phyloP scores from a whole-genome alignment of 768 basidiomycete species.

The Hygrocybe punicea region DNA sequence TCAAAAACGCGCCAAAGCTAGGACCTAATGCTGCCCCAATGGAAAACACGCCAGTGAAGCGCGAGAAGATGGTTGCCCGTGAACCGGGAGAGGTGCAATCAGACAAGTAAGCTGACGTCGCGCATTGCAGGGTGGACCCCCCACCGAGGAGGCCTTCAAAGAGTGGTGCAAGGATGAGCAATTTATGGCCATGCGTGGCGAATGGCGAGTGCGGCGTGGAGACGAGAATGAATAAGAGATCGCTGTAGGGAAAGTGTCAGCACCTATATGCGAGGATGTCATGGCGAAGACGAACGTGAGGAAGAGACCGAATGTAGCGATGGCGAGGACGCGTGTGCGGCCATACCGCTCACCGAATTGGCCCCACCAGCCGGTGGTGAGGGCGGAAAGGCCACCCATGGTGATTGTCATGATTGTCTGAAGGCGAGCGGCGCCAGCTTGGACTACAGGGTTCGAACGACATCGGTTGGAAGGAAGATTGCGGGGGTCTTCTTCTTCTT shows the following conservation, averaged over 20 bases:
- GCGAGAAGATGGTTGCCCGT: constrained; percentile 67
- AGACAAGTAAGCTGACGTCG: constrained; percentile 77
- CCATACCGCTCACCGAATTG: constrained; percentile 76
- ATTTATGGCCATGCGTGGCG: constrained; percentile 64
- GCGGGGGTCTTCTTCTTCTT: constrained; percentile 35
- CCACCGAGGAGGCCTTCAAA: constrained; percentile 84
- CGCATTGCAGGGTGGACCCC: constrained; percentile 71
- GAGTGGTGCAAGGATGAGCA: constrained; percentile 75
- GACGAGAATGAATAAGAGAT: constrained; percentile 78
- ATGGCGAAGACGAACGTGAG: constrained; percentile 33
- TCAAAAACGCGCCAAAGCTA: constrained; percentile 58
- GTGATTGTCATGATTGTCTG: constrained; percentile 74
- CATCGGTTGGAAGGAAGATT: constrained; percentile 40
- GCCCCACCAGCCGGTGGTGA: constrained; percentile 91
- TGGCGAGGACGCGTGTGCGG: constrained; percentile 71
- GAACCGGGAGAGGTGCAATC: constrained; percentile 86
- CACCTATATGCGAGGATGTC: constrained; percentile 1
- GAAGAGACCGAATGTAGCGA: constrained; percentile 59
- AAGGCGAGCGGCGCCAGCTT: constrained; percentile 64
- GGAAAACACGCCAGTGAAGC: constrained; percentile 74
- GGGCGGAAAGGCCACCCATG: constrained; percentile 75
- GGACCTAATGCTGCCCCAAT: constrained; percentile 78
- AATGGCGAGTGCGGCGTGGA: constrained; percentile 65
- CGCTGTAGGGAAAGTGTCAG: constrained; percentile 43
- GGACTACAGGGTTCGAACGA: constrained; percentile 53